Evolutionary conservation across 2,329 filamentous ascomycete genomes (phyloP).

Genomic region (Aspergillus costaricaensis): DNA sequence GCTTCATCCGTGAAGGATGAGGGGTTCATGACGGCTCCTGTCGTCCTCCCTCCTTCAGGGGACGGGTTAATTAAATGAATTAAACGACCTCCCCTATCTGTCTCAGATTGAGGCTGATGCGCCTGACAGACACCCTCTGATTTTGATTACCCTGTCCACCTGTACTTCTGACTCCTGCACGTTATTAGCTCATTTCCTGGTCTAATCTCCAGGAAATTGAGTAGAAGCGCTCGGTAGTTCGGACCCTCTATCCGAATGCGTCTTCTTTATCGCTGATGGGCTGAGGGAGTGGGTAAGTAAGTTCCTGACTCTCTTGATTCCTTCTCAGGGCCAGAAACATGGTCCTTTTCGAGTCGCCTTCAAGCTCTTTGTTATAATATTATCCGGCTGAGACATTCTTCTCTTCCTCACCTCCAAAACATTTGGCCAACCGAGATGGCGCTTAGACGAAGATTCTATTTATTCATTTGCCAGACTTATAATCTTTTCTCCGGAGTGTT

Average conservation of each 20-base stretch:
- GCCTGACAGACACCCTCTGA: neutral
- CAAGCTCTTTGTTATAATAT: neutral
- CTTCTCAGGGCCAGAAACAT: neutral
- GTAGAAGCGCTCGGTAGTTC: neutral
- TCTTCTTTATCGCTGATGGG: neutral
- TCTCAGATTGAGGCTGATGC: constrained; percentile 8
- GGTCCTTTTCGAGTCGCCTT: neutral
- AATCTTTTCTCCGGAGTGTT: neutral
- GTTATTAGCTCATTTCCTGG: neutral
- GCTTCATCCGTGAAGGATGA: neutral
- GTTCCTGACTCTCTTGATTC: neutral
- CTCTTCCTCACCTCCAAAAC: constrained; percentile 8
- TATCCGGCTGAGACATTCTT: constrained; percentile 7
- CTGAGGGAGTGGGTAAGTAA: neutral
- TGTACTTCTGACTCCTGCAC: neutral
- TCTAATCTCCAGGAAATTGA: neutral
- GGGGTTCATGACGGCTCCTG: neutral
- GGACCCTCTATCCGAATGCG: constrained; percentile 1
- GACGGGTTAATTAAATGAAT: neutral
- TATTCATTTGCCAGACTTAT: neutral
- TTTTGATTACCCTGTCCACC: neutral
- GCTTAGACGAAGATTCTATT: neutral
- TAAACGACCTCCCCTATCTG: neutral
- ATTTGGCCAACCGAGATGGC: constrained; percentile 1
- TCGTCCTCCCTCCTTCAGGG: neutral